Evolutionary conservation across 2,329 filamentous ascomycete species (phyloP).

Genomic region (Nemania serpens): DNA sequence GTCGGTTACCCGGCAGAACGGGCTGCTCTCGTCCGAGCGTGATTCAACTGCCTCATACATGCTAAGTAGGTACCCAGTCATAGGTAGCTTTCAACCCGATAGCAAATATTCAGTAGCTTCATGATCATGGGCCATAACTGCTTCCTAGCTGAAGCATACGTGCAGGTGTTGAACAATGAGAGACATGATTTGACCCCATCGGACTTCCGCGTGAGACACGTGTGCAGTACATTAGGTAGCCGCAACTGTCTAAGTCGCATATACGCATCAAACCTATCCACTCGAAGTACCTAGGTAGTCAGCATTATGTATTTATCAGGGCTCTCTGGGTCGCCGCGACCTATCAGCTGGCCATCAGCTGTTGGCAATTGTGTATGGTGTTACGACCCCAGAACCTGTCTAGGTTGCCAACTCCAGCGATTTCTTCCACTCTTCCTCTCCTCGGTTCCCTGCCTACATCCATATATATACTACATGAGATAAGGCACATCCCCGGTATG

Average conservation of each 20-base stretch:
- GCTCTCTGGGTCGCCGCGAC: no score
- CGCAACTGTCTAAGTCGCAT: no score
- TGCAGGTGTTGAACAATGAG: not conserved
- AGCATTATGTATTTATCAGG: no score
- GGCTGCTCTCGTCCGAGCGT: not conserved
- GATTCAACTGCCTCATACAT: not conserved
- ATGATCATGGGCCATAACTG: not conserved
- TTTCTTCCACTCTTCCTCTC: not conserved
- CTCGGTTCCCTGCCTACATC: no score
- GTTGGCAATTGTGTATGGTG: no score
- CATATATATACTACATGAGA: no score
- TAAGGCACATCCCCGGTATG: no score
- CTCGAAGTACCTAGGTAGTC: no score
- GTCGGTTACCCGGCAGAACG: not conserved
- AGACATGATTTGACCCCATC: slow-evolving; percentile 19
- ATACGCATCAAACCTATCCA: no score
- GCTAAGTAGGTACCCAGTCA: not conserved
- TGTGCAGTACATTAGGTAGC: no score
- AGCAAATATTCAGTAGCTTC: not conserved
- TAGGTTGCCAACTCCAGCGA: not conserved
- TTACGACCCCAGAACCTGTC: not conserved
- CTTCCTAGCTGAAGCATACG: not conserved
- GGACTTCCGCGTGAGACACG: slow-evolving; percentile 24
- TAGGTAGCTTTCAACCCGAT: not conserved
- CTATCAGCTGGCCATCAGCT: not conserved